Percentiles rank a stretch among this genome's conserved stretches.
Conservation (phyloP, 2,329 filamentous ascomycete genomes). For the Diplodia intermedia region DNA sequence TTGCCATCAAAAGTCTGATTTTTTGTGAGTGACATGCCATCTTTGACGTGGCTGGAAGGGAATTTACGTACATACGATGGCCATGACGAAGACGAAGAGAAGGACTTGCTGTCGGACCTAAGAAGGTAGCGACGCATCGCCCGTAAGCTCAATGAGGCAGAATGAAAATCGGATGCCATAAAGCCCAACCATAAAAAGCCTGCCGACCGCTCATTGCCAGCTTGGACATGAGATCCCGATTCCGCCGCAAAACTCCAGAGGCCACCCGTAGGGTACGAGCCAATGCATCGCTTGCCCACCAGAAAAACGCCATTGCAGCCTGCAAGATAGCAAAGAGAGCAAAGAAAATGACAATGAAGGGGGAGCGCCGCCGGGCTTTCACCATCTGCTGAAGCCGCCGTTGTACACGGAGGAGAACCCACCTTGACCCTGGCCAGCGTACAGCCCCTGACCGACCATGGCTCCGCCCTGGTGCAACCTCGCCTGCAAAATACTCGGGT, state of each 20-base stretch:
- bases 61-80: constrained; percentile 53
- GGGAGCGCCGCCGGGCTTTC: constrained; percentile 40
- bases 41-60: constrained; percentile 47
- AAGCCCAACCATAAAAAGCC: constrained; percentile 36
- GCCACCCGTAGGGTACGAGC: constrained; percentile 46
- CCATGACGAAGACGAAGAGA: constrained; percentile 56
- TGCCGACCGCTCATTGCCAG: constrained; percentile 35
- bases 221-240: constrained; percentile 32
- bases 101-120: constrained; percentile 46
- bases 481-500: constrained; percentile 99
- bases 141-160: constrained; percentile 39
- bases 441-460: constrained; percentile 83
- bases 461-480: constrained; percentile 91
- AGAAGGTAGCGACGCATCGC: constrained; percentile 45
- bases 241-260: constrained; percentile 44
- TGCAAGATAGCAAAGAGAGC: constrained; percentile 40
- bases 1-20: constrained; percentile 51
- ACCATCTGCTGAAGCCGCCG: constrained; percentile 47
- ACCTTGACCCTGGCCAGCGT: constrained; percentile 87
- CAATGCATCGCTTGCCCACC: constrained; percentile 48
- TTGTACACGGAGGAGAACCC: constrained; percentile 89
- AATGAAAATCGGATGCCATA: constrained; percentile 32
- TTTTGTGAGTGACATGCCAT: constrained; percentile 49
- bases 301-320: constrained; percentile 48
- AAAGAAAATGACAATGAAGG: constrained; percentile 39